Conservation (phyloP, 2,329 filamentous ascomycete genomes). For the Nigrograna mackinnonii region DNA sequence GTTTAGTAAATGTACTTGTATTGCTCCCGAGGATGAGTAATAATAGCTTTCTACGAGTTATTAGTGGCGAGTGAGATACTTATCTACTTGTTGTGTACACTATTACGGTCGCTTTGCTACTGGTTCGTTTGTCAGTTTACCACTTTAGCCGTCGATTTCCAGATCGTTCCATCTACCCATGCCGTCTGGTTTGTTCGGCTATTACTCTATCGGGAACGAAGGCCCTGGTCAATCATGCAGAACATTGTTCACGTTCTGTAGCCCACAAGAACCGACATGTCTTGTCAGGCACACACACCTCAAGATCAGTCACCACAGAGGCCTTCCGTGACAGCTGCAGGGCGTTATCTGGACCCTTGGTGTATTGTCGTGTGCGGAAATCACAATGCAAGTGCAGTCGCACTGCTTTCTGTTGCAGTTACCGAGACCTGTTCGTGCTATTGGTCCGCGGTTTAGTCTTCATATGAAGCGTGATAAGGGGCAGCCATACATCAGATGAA, state of each 20-base stretch:
- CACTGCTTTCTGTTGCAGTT: too few relatives aligned
- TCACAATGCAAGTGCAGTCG: constrained; percentile 16
- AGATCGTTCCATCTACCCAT: constrained; percentile 18
- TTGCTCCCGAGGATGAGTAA: constrained; percentile 11
- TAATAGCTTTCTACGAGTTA: constrained; percentile 9
- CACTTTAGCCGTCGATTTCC: constrained; percentile 26
- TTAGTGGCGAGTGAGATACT: constrained; percentile 10
- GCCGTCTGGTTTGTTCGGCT: constrained; percentile 14
- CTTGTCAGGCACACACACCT: constrained; percentile 22
- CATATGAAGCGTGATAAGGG: constrained; percentile 7
- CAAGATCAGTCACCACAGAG: constrained; percentile 2
- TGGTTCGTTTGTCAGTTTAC: constrained; percentile 22
- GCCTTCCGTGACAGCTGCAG: constrained; percentile 5
- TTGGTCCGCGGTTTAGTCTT: constrained; percentile 7
- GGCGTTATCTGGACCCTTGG: constrained; percentile 4
- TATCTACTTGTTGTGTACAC: constrained; percentile 12
- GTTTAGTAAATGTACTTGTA: constrained; percentile 7
- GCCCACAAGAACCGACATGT: constrained; percentile 19
- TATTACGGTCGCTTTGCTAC: constrained; percentile 11
- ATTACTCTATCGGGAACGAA: constrained; percentile 18
- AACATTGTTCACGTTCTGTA: constrained; percentile 14
- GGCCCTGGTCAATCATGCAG: constrained; percentile 12
- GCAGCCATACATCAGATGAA: constrained; percentile 8
- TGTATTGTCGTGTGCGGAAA: constrained; percentile 9
- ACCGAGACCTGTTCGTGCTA: too few relatives aligned